Percentiles rank a stretch among this genome's conserved stretches.
phyloP scores from a whole-genome alignment of 225 moss, liverwort and hornwort genomes.

The Polytrichum formosum region DNA sequence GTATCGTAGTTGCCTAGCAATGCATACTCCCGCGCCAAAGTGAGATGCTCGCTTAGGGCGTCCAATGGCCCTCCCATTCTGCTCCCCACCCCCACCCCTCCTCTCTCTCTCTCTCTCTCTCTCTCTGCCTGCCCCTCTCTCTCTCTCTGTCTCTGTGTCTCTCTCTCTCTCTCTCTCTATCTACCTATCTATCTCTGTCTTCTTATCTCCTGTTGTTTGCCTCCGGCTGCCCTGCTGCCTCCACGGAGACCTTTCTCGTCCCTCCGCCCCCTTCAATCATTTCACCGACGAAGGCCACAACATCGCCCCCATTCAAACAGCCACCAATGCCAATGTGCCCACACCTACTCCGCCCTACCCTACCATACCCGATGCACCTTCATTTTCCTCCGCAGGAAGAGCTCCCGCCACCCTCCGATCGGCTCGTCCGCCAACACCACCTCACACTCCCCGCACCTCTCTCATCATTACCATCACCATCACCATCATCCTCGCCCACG shows the following conservation, averaged over 20 bases:
- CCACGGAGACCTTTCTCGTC: neutral
- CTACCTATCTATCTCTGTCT: neutral
- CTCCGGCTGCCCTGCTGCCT: neutral
- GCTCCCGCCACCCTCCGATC: too few species aligned
- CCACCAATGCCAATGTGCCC: too few species aligned
- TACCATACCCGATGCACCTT: too few species aligned
- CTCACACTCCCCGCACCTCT: too few species aligned
- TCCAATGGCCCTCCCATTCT: constrained; percentile 95
- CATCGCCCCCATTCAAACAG: neutral
- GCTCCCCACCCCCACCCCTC: constrained; percentile 15
- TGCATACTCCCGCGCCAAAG: constrained; percentile 96
- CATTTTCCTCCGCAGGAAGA: too few species aligned
- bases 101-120: constrained; percentile 7
- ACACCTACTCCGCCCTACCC: too few species aligned
- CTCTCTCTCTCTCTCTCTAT: neutral
- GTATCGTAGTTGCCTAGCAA: constrained; percentile 99
- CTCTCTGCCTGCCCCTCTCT: neutral
- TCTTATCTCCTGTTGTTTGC: neutral
- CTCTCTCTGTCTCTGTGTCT: neutral
- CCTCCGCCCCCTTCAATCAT: constrained; percentile 1
- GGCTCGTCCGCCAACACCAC: too few species aligned
- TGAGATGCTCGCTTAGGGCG: constrained; percentile 87
- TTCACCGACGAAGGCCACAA: neutral
- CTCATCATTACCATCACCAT: too few species aligned
- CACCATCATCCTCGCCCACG: too few species aligned